A percentile compares a stretch with the other conserved stretches of the same genome.
These are phyloP conservation scores for Tuber aestivum DNA, from an alignment of 495 filamentous ascomycete genomes.

Conservation along the genomic window DNA sequence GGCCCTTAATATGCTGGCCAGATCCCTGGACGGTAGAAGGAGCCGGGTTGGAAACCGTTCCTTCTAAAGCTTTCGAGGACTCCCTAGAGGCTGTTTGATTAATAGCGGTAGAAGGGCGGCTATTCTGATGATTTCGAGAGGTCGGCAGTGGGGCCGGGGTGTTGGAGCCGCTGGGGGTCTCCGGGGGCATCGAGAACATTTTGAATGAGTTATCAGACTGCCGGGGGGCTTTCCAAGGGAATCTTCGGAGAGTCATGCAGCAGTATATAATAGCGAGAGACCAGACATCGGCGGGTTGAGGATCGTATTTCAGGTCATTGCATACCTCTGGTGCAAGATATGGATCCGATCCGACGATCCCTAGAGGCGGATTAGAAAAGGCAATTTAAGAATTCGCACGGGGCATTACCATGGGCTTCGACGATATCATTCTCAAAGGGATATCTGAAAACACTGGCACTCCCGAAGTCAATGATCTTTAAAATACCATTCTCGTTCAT, in stretches of 20 bases:
- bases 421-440: slow-evolving; percentile 93
- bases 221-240: slow-evolving; percentile 95
- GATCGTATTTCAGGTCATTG: slow-evolving; percentile 89
- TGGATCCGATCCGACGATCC: slow-evolving; percentile 94
- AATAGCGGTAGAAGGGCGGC: slow-evolving; percentile 15
- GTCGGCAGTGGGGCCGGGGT: slow-evolving; percentile 28
- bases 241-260: slow-evolving; percentile 93
- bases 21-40: slow-evolving; percentile 38
- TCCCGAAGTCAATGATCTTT: slow-evolving; percentile 99
- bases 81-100: not conserved
- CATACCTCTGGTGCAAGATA: slow-evolving; percentile 97
- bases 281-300: slow-evolving; percentile 92
- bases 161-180: slow-evolving; percentile 16
- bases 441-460: slow-evolving; percentile 92
- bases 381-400: slow-evolving; percentile 6
- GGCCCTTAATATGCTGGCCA: slow-evolving; percentile 63
- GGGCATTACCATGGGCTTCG: slow-evolving; percentile 68
- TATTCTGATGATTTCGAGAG: slow-evolving; percentile 34
- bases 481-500: slow-evolving; percentile 97
- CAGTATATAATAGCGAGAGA: slow-evolving; percentile 98
- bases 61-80: slow-evolving; percentile 21
- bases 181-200: slow-evolving; percentile 75
- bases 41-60: slow-evolving; percentile 27
- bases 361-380: slow-evolving; percentile 46
- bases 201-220: slow-evolving; percentile 90